Base-by-base conservation (phyloP, 306 rosid genomes). In the Inga leiocalycina region DNA sequence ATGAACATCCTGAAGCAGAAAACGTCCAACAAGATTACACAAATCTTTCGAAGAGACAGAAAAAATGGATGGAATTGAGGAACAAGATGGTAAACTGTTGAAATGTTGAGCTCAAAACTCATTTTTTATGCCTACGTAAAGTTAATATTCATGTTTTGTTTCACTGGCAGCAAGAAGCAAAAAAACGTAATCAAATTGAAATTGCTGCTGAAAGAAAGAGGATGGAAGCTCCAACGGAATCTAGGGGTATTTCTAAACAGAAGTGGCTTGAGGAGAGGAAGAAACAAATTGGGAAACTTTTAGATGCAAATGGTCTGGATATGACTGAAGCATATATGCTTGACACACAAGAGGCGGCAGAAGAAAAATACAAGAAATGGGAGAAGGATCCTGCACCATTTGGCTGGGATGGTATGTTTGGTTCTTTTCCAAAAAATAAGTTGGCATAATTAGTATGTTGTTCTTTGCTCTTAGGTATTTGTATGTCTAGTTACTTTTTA, bases 221-320 rank as follows among this genome's bases (percentile, higher is more conserved):
- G 86, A 91, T 94, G 98, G 99, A 94, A 87, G 89, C 93, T 88
- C 97, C 95, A 35, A 65, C 91, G 0, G 99, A 96, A 79, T 92
- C 99, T 9, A 90, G 98, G 91, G 98, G 98, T 64, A 84, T 96
- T 86, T 94, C 99, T 82, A 94, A 94, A 84, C 98, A 92, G 84
- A 96, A 96, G 88, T 96, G 98, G 99, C 90, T 94, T 75, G 99
- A 96, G 22, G 97, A 92, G 66, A 91, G 99, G 89, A 96, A 92
- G 93, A 96, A 84, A 86, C 90, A 89, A 84, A 91, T 96, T 79
- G 99, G 98, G 11, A 96, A 94, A 79, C 98, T 96, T 87, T 80
- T 94, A 9, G 98, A 96, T 90, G 98, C 98, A 61, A 96, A 96
- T 87, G 97, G 97, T 34, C 84, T 96, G 93, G 99, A 94, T 74